Conservation (phyloP, 495 filamentous ascomycete genomes). For the Penicillium longicatenatum region DNA sequence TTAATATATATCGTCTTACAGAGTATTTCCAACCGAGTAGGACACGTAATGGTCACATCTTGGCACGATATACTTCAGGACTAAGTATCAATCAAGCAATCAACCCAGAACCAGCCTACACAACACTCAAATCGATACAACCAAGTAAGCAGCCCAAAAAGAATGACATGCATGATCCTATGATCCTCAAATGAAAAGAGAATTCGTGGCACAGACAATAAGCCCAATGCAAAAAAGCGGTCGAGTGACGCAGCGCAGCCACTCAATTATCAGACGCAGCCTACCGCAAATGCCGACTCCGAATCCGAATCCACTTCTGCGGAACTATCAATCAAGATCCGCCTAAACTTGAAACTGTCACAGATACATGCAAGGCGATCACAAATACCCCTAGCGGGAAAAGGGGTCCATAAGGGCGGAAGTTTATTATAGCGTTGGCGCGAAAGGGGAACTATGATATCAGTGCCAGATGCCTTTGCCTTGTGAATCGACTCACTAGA, state of each 20-base stretch:
- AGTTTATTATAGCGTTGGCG: constrained; percentile 11
- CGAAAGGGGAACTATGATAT: constrained; percentile 15
- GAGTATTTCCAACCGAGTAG: not conserved
- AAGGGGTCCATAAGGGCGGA: constrained; percentile 10
- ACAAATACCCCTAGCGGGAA: constrained; percentile 5
- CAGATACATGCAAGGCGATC: constrained; percentile 18
- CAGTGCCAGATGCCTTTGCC: constrained; percentile 4
- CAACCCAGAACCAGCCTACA: not conserved
- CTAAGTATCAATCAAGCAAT: not conserved
- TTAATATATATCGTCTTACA: not conserved
- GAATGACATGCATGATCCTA: constrained; percentile 4
- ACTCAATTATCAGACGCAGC: constrained; percentile 1
- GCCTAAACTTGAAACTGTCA: constrained; percentile 14
- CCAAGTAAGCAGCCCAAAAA: constrained; percentile 2
- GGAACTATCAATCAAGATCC: not conserved
- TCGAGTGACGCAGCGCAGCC: not conserved
- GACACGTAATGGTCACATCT: constrained; percentile 7
- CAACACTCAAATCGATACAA: not conserved
- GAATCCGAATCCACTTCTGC: not conserved
- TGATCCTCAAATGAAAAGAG: not conserved
- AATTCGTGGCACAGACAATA: not conserved
- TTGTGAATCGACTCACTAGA: not conserved
- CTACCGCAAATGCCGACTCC: not conserved
- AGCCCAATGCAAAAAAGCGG: not conserved
- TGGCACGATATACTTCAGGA: constrained; percentile 3